Evolutionary conservation across 148 eudicot species (phyloP).

Genomic region (Vaccinium darrowii): DNA sequence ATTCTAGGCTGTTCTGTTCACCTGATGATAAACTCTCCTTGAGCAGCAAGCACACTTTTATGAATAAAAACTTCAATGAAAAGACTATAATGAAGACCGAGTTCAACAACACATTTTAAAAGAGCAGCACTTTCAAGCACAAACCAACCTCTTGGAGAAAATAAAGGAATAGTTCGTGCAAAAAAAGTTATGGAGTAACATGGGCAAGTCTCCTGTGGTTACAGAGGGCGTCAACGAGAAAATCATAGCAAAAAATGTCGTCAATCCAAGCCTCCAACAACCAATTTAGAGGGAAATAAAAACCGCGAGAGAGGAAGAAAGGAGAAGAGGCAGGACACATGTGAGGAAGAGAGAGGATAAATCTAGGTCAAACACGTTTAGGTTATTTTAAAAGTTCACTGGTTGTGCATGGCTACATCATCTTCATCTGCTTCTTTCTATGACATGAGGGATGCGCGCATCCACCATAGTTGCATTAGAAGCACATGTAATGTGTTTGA

Average conservation of each 20-base stretch:
- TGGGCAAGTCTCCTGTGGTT: not conserved
- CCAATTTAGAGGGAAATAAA: not conserved
- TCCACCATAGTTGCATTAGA: not conserved
- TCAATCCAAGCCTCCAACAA: not conserved
- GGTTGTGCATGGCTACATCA: not conserved
- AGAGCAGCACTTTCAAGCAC: too few relatives aligned
- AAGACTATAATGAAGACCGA: too few relatives aligned
- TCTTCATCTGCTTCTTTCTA: not conserved
- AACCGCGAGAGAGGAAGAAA: not conserved
- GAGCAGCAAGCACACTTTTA: too few relatives aligned
- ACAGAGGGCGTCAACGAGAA: not conserved
- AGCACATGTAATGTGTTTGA: not conserved
- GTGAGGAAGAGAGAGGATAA: not conserved
- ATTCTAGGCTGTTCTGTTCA: too few relatives aligned
- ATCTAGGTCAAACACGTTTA: not conserved
- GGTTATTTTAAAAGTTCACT: not conserved
- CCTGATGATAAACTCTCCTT: too few relatives aligned
- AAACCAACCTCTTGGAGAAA: too few relatives aligned
- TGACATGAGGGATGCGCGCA: not conserved
- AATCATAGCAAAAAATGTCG: not conserved
- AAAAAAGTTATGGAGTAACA: too few relatives aligned
- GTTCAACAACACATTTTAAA: too few relatives aligned
- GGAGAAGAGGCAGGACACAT: not conserved
- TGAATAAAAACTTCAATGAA: too few relatives aligned
- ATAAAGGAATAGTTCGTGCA: too few relatives aligned